These are phyloP conservation scores for Termitomyces heimii DNA, from an alignment of 768 basidiomycete species.

Conservation along the genomic window DNA sequence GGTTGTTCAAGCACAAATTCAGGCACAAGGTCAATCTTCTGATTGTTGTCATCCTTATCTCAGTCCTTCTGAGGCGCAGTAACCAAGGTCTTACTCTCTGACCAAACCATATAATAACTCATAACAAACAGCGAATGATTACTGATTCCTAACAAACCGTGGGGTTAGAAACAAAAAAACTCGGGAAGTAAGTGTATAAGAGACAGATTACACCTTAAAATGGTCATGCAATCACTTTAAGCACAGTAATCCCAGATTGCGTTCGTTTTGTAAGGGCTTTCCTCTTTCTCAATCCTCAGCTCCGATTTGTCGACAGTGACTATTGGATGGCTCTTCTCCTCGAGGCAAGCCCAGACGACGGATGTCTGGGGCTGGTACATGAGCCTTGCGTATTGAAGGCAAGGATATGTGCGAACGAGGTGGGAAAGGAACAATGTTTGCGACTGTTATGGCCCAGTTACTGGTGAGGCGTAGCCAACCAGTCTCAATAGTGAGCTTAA, in stretches of 20 bases:
- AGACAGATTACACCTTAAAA: background rate
- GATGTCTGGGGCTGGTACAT: conserved; percentile 13
- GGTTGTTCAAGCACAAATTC: no score
- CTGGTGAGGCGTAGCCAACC: conserved; percentile 10
- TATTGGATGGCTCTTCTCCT: background rate
- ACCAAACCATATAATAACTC: no score
- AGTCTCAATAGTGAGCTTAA: conserved; percentile 11
- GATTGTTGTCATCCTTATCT: no score
- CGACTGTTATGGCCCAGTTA: conserved; percentile 7
- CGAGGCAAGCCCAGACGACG: conserved; percentile 11
- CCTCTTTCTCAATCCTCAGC: conserved; percentile 11
- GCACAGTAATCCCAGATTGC: background rate
- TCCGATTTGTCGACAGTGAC: conserved; percentile 3
- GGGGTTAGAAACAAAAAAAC: background rate
- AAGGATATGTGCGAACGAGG: conserved; percentile 11
- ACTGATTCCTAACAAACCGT: background rate
- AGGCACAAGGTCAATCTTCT: no score
- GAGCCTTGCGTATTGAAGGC: conserved; percentile 10
- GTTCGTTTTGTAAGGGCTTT: background rate
- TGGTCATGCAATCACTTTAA: background rate
- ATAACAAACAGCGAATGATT: background rate
- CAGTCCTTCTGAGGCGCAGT: no score
- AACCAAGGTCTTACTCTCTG: no score
- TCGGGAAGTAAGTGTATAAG: no score
- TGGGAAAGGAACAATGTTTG: conserved; percentile 10